Evolutionary conservation across 2,329 filamentous ascomycete species (phyloP), one percentile per base, ranked within the genome.

Genomic region (Aspergillus clavatus): DNA sequence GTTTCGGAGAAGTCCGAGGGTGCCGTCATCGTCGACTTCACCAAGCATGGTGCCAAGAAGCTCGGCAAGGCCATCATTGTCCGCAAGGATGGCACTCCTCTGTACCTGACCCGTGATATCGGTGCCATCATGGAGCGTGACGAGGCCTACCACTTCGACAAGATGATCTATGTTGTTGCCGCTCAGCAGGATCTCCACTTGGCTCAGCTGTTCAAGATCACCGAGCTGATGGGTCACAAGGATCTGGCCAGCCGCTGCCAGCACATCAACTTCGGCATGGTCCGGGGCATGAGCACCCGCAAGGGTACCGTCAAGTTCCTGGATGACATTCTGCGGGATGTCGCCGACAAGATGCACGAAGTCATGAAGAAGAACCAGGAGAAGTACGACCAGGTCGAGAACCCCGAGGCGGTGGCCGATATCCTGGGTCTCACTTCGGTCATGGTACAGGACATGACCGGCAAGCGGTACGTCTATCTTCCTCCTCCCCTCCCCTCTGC

Each of bases 381-480:
- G 62, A 98, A 98, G 76, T 98, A 97, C 70, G 73, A 82, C 45
- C 89, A 96, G 69, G 84, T 98, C 16, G 86, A 84, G 61, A 77
- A 97, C 66, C 91, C 91, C 0, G 83, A 82, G 43, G 79, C 81
- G 43, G 86, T 84, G 7, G 89, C 93, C 50, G 93, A 97, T 71
- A 88, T 81, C 8, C 79, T 97, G 3, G 93, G 91, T 52, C 96
- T 97, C 64, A 90, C 86, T 53, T 86, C 87, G 62, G 91, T 97
- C 63, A 97, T 97, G 89, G 89, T 95, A 16, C 91, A 97, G 70
- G 93, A 97, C 63, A 95, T 97, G 89, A 86, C 81, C 54, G 93
- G 91, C 66, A 97, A 96, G 81, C 81, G 87, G 84, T 85, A 70
- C 54, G 78, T 60, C 14, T 27, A 5, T 16, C 8, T 19, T 10